phyloP scores from a whole-genome alignment of 331 rosid species.

The Malus hybrid region DNA sequence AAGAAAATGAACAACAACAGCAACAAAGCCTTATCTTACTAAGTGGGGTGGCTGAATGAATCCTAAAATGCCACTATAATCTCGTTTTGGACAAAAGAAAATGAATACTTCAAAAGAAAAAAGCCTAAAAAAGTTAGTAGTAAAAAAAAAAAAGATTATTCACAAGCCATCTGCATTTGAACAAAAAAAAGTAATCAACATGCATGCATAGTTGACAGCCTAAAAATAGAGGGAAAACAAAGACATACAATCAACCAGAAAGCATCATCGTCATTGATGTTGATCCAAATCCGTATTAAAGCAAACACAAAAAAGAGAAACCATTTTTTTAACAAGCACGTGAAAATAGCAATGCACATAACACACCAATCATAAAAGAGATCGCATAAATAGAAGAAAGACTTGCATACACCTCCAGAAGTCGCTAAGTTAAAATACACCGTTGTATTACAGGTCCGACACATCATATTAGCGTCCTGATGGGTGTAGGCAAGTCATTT shows the following conservation, averaged over 20 bases:
- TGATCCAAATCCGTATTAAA: neutral
- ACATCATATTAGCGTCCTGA: no score
- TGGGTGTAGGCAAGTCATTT: neutral
- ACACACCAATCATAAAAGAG: neutral
- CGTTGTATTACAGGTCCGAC: no score
- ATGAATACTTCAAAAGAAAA: neutral
- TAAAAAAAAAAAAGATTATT: neutral
- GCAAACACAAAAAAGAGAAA: neutral
- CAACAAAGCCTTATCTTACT: no score
- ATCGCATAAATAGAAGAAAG: neutral
- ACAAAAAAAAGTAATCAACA: neutral
- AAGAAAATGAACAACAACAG: neutral
- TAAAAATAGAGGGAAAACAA: neutral
- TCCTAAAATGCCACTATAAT: no score
- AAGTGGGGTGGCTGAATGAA: no score
- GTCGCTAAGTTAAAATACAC: no score
- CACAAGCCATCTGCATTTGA: neutral
- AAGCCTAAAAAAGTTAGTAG: neutral
- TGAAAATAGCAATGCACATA: neutral
- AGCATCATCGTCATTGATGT: neutral
- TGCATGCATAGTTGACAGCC: neutral
- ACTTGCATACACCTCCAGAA: no score
- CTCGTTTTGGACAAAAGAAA: neutral
- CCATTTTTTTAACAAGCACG: neutral
- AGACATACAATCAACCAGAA: neutral